phyloP scores from a whole-genome alignment of 2,329 filamentous ascomycete species.

The Aspergillus carbonarius region DNA sequence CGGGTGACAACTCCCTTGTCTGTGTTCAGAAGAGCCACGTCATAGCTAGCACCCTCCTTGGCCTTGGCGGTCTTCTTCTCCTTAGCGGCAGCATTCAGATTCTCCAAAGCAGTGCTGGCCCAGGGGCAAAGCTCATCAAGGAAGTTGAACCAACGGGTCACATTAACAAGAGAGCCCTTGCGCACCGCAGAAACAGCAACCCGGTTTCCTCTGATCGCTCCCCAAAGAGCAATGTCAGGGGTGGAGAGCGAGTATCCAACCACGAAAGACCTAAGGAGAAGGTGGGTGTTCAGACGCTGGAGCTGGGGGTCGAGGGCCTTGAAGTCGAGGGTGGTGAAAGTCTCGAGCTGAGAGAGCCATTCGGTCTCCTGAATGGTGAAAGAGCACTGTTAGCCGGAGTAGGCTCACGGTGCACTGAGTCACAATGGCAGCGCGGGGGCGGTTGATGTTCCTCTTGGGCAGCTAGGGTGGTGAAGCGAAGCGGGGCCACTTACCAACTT shows the following conservation, averaged over 20 bases:
- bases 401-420: background rate
- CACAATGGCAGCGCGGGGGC: no score
- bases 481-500: constrained; percentile 30
- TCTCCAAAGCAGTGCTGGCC: constrained; percentile 68
- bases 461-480: background rate
- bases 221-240: constrained; percentile 79
- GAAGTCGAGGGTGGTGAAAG: constrained; percentile 66
- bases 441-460: no score
- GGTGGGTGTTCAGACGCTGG: constrained; percentile 77
- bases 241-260: constrained; percentile 76
- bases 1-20: constrained; percentile 87
- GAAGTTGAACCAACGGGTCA: constrained; percentile 84
- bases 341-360: constrained; percentile 56
- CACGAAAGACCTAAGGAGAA: constrained; percentile 82
- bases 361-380: constrained; percentile 43
- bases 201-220: constrained; percentile 77
- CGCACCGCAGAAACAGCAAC: constrained; percentile 79
- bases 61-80: constrained; percentile 67
- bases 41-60: constrained; percentile 82
- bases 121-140: constrained; percentile 80
- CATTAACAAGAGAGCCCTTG: constrained; percentile 72
- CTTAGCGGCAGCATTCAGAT: constrained; percentile 65
- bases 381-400: constrained; percentile 8
- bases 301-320: constrained; percentile 76
- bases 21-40: constrained; percentile 79